Evolutionary conservation across 331 rosid species (phyloP).

Genomic region (Prunus yedoensis): DNA sequence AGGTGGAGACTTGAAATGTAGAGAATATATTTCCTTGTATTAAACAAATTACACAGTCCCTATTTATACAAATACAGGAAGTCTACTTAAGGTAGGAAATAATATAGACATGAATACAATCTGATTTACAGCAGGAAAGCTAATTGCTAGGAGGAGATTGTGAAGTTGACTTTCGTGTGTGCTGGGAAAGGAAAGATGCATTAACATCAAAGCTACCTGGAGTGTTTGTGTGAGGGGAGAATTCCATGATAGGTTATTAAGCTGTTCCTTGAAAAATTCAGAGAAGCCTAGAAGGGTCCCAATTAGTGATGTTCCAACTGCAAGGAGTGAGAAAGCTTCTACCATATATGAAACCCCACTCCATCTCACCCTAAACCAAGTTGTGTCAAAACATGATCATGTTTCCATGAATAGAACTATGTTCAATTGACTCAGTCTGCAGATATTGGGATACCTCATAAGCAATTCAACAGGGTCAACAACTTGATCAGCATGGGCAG

Average conservation of each 20-base stretch:
- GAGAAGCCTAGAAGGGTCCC: constrained; percentile 72
- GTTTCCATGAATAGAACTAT: background rate
- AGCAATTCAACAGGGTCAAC: constrained; percentile 65
- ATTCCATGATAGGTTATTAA: constrained; percentile 26
- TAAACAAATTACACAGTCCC: too few relatives aligned
- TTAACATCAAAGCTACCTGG: constrained; percentile 20
- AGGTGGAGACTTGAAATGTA: too few relatives aligned
- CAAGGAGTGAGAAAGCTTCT: constrained; percentile 68
- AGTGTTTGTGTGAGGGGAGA: constrained; percentile 30
- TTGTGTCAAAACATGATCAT: background rate
- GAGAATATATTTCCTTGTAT: background rate
- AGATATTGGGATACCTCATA: constrained; percentile 41
- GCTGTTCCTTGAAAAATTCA: constrained; percentile 78
- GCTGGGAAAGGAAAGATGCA: too few relatives aligned
- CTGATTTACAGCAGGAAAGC: too few relatives aligned
- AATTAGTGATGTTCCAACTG: constrained; percentile 63
- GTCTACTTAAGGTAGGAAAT: too few relatives aligned
- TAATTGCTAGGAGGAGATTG: too few relatives aligned
- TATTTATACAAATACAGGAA: too few relatives aligned
- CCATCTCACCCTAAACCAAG: constrained; percentile 46
- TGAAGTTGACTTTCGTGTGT: too few relatives aligned
- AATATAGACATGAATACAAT: too few relatives aligned
- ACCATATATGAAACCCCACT: constrained; percentile 67
- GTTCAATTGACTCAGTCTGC: background rate
- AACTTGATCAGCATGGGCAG: constrained; percentile 40